Evolutionary conservation across 1,284 basidiomycete genomes (phyloP).

Genomic region (Volvariella volvacea): DNA sequence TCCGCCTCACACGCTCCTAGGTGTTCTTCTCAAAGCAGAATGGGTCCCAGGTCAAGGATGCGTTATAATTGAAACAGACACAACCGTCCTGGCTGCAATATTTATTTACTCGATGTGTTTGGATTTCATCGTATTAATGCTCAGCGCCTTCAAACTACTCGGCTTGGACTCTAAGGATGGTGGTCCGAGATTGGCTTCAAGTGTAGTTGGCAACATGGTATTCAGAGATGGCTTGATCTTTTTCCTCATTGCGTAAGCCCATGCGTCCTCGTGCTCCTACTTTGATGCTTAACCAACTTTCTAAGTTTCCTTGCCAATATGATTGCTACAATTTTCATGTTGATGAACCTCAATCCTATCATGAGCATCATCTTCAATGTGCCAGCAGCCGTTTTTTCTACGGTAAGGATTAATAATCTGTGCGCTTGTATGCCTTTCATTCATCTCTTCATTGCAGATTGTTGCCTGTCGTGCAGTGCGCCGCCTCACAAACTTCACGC

Average conservation of each 20-base stretch:
- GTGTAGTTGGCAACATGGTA: conserved; percentile 52
- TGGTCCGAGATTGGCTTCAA: conserved; percentile 18
- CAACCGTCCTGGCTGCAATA: conserved; percentile 48
- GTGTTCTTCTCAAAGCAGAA: conserved; percentile 46
- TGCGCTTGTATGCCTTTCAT: not conserved
- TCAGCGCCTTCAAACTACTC: conserved; percentile 57
- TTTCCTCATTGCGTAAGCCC: conserved; percentile 64
- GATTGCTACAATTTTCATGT: conserved; percentile 63
- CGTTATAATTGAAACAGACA: conserved; percentile 51
- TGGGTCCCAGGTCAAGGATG: conserved; percentile 45
- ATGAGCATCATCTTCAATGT: conserved; percentile 71
- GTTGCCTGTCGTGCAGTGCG: conserved; percentile 62
- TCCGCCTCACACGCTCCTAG: conserved; percentile 23
- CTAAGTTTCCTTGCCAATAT: conserved; percentile 62
- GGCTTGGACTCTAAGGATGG: conserved; percentile 14
- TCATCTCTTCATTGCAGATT: conserved; percentile 34
- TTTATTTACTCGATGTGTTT: conserved; percentile 73
- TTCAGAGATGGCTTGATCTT: conserved; percentile 68
- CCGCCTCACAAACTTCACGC: conserved; percentile 49
- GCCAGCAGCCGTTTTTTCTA: conserved; percentile 62
- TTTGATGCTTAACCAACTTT: conserved; percentile 3
- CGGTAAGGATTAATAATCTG: conserved; percentile 30
- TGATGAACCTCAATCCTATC: conserved; percentile 60
- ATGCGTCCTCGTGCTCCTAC: conserved; percentile 9
- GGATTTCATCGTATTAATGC: conserved; percentile 54